Conservation (phyloP, 148 eudicot species). For the Beta vulgaris region DNA sequence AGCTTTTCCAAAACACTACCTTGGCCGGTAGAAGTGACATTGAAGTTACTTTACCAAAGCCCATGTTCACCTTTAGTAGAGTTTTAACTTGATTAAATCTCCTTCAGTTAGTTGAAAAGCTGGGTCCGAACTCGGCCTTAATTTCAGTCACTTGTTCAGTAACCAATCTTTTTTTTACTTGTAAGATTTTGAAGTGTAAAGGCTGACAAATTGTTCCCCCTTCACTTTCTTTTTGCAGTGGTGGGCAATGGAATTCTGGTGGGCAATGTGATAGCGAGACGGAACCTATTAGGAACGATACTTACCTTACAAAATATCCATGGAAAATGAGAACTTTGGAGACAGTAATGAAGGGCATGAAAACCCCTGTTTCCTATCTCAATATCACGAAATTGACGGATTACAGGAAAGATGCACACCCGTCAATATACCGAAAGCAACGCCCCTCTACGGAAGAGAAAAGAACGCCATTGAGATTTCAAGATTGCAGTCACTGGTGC, state of each 20-base stretch:
- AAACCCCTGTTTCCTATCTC: constrained; percentile 58
- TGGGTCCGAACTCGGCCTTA: no score
- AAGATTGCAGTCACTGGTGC: constrained; percentile 99
- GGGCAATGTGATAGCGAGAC: constrained; percentile 82
- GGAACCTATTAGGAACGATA: constrained; percentile 66
- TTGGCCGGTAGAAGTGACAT: no score
- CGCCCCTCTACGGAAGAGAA: constrained; percentile 41
- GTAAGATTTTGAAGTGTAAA: not conserved
- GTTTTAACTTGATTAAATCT: no score
- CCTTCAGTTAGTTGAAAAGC: no score
- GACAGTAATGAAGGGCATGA: constrained; percentile 59
- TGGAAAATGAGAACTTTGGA: constrained; percentile 70
- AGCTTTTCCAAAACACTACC: no score
- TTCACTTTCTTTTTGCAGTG: constrained; percentile 45
- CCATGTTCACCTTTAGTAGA: no score
- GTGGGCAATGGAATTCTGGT: constrained; percentile 98
- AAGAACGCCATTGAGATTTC: constrained; percentile 51
- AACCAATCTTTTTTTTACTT: not conserved
- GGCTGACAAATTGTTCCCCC: not conserved
- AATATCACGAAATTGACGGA: constrained; percentile 81
- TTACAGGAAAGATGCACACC: constrained; percentile 85
- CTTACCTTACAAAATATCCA: constrained; percentile 58
- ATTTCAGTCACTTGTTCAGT: no score
- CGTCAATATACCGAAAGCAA: constrained; percentile 69
- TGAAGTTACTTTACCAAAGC: no score